Conservation (phyloP, 73 alveolate genomes). For the Paramecium sonneborni region DNA sequence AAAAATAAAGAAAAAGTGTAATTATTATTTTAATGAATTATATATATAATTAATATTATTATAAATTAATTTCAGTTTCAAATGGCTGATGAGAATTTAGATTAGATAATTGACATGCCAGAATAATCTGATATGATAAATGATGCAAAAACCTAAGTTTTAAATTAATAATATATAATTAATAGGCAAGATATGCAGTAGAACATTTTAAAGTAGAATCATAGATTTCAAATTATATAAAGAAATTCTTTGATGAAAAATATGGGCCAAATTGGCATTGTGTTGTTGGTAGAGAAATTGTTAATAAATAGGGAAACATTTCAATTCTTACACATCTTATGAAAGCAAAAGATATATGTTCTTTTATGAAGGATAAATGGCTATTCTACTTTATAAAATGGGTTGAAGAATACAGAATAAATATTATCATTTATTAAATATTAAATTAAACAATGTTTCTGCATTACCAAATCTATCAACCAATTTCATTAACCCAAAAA, state of each 20-base stretch:
- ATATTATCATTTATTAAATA: neutral
- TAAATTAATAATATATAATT: neutral
- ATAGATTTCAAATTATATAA: constrained; percentile 87
- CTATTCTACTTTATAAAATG: constrained; percentile 90
- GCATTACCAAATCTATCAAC: neutral
- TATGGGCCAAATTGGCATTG: constrained; percentile 91
- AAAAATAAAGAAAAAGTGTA: too few relatives aligned
- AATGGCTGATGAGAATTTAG: constrained; percentile 43
- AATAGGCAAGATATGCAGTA: constrained; percentile 72
- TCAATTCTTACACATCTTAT: constrained; percentile 91
- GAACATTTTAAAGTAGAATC: constrained; percentile 89
- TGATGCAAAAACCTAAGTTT: constrained; percentile 49
- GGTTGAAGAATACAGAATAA: constrained; percentile 49
- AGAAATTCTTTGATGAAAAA: constrained; percentile 94
- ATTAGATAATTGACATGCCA: constrained; percentile 53
- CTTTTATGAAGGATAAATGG: constrained; percentile 97
- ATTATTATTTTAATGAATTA: too few relatives aligned
- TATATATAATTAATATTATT: too few relatives aligned
- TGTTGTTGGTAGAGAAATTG: constrained; percentile 49
- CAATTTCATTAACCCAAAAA: constrained; percentile 8
- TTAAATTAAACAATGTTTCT: neutral
- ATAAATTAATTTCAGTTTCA: neutral
- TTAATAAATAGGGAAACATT: constrained; percentile 80
- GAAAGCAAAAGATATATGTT: constrained; percentile 94
- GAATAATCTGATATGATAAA: constrained; percentile 43